phyloP scores from a whole-genome alignment of 2,329 filamentous ascomycete genomes.

The Microsporum ferrugineum region DNA sequence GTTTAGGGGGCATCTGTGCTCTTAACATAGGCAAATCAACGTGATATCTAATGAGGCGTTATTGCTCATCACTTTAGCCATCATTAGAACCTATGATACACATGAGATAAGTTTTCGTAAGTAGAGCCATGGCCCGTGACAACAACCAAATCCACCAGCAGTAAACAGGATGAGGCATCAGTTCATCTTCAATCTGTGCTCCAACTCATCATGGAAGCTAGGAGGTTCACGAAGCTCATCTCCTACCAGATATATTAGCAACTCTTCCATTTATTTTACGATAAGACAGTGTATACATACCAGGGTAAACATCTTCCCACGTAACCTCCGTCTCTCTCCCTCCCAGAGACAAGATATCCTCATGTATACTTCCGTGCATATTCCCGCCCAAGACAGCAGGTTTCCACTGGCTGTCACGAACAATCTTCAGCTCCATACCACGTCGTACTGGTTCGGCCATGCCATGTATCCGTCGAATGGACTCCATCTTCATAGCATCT shows the following conservation, averaged over 20 bases:
- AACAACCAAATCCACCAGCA: not conserved
- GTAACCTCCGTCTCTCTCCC: constrained; percentile 65
- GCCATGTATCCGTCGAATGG: constrained; percentile 75
- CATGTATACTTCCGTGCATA: constrained; percentile 57
- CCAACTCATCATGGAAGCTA: constrained; percentile 85
- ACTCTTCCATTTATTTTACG: not conserved
- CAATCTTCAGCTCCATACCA: constrained; percentile 91
- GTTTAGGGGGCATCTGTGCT: not conserved
- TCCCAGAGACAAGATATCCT: constrained; percentile 62
- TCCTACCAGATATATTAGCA: constrained; percentile 26
- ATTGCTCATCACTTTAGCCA: not conserved
- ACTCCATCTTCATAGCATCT: constrained; percentile 76
- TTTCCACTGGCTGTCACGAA: constrained; percentile 61
- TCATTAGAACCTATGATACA: not conserved
- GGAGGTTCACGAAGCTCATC: constrained; percentile 60
- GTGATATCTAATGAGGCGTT: not conserved
- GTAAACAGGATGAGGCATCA: constrained; percentile 15
- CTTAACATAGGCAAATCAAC: not conserved
- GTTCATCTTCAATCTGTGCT: constrained; percentile 75
- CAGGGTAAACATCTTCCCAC: constrained; percentile 90
- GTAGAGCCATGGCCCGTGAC: not conserved
- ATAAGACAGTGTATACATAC: constrained; percentile 33
- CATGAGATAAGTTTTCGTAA: not conserved
- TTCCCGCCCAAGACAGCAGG: constrained; percentile 56
- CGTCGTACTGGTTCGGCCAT: constrained; percentile 85